Percentiles rank a stretch among this genome's conserved stretches.
phyloP scores from a whole-genome alignment of 2,329 filamentous ascomycete genomes.

The Aspergillus felis region DNA sequence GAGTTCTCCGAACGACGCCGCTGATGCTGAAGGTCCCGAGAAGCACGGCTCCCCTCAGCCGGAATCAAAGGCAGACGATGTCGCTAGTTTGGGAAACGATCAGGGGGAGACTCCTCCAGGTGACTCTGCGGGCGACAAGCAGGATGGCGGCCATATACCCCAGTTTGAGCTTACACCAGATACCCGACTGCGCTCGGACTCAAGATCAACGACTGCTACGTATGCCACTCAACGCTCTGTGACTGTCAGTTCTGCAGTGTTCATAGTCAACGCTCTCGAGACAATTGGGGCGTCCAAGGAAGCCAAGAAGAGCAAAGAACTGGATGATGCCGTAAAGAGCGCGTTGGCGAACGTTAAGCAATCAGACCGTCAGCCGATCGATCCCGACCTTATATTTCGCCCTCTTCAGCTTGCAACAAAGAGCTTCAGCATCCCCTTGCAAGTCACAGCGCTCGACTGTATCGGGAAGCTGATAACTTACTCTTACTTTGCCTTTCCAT shows the following conservation, averaged over 20 bases:
- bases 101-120: constrained; percentile 10
- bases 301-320: constrained; percentile 77
- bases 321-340: constrained; percentile 75
- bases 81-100: constrained; percentile 11
- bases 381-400: constrained; percentile 87
- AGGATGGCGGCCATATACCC: constrained; percentile 14
- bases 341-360: constrained; percentile 84
- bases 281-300: constrained; percentile 89
- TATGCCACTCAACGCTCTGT: constrained; percentile 51
- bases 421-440: constrained; percentile 76
- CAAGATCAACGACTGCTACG: constrained; percentile 55
- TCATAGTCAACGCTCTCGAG: constrained; percentile 90
- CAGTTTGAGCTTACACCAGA: constrained; percentile 24
- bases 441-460: constrained; percentile 89
- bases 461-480: constrained; percentile 99
- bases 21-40: constrained; percentile 21
- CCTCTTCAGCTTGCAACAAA: constrained; percentile 87
- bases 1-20: constrained; percentile 21
- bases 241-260: constrained; percentile 89
- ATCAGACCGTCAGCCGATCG: constrained; percentile 73
- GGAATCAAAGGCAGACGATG: constrained; percentile 15
- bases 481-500: constrained; percentile 85
- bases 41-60: constrained; percentile 15
- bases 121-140: constrained; percentile 13
- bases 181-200: constrained; percentile 53